These are phyloP conservation scores for Volvox africanus DNA, from an alignment of 139 green algal species.

Conservation along the genomic window DNA sequence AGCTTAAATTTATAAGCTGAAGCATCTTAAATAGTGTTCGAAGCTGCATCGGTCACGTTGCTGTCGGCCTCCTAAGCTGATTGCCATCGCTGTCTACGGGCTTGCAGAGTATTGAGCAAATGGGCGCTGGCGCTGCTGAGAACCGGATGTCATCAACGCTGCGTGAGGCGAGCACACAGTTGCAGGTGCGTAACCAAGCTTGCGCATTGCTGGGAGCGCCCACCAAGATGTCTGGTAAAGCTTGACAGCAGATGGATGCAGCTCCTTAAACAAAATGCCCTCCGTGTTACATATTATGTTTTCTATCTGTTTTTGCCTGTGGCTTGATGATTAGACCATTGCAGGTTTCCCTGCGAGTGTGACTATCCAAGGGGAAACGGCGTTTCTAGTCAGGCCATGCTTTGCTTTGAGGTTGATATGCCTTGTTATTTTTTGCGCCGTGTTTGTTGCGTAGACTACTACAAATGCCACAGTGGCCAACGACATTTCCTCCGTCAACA, in stretches of 20 bases:
- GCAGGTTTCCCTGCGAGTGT: too few species aligned
- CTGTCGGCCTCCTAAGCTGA: background rate
- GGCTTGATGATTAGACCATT: too few species aligned
- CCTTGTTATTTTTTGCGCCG: background rate
- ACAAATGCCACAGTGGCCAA: slow-evolving; percentile 7
- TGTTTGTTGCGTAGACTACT: background rate
- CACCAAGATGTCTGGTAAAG: background rate
- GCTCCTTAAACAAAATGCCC: background rate
- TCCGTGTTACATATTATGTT: background rate
- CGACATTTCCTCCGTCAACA: slow-evolving; percentile 33
- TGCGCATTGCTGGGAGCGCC: background rate
- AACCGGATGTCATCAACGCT: slow-evolving; percentile 34
- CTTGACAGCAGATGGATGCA: background rate
- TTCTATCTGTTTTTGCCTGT: background rate
- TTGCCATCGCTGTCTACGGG: background rate
- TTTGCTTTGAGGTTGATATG: too few species aligned
- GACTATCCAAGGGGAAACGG: background rate
- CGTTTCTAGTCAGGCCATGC: too few species aligned
- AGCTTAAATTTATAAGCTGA: background rate
- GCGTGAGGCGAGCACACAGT: slow-evolving; percentile 20
- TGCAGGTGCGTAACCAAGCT: slow-evolving; percentile 2
- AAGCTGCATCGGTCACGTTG: background rate
- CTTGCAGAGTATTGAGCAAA: slow-evolving; percentile 45
- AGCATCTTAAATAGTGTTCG: background rate
- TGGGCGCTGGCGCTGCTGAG: slow-evolving; percentile 14